Evolutionary conservation across 345 rosid genomes (phyloP).

Genomic region (Populus nigra): DNA sequence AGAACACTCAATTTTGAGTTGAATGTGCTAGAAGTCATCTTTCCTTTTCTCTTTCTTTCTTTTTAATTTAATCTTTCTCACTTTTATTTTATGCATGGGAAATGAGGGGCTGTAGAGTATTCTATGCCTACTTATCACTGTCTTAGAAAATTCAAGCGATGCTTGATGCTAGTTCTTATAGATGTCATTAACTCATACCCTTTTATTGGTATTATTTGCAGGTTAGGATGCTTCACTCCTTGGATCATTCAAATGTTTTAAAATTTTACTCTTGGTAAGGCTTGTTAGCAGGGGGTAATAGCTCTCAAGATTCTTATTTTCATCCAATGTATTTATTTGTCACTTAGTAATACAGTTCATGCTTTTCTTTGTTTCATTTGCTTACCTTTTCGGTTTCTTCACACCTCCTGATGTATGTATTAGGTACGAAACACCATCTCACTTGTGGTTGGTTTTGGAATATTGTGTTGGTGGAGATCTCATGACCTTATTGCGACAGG

Average conservation of each 20-base stretch:
- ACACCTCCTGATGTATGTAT: slow-evolving; percentile 2
- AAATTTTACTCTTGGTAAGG: slow-evolving; percentile 83
- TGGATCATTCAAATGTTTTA: slow-evolving; percentile 74
- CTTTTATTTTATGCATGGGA: neutral
- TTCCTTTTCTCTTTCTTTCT: too few species aligned
- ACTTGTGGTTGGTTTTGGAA: slow-evolving; percentile 97
- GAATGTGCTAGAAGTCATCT: neutral
- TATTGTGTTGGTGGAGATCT: slow-evolving; percentile 97
- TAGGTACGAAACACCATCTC: slow-evolving; percentile 97
- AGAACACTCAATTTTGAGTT: neutral
- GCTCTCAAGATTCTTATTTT: neutral
- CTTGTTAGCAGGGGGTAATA: neutral
- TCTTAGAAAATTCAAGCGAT: neutral
- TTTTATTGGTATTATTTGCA: slow-evolving; percentile 29
- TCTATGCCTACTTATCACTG: neutral
- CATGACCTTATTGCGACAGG: slow-evolving; percentile 81
- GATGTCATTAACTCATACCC: neutral
- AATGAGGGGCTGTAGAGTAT: neutral
- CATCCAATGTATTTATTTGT: neutral
- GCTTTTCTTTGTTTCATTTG: neutral
- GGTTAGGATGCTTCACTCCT: slow-evolving; percentile 90
- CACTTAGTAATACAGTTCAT: neutral
- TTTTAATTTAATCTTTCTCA: neutral
- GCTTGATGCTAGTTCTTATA: neutral
- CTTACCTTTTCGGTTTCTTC: neutral